Conservation (phyloP, 345 rosid species). For the Orychophragmus violaceus region DNA sequence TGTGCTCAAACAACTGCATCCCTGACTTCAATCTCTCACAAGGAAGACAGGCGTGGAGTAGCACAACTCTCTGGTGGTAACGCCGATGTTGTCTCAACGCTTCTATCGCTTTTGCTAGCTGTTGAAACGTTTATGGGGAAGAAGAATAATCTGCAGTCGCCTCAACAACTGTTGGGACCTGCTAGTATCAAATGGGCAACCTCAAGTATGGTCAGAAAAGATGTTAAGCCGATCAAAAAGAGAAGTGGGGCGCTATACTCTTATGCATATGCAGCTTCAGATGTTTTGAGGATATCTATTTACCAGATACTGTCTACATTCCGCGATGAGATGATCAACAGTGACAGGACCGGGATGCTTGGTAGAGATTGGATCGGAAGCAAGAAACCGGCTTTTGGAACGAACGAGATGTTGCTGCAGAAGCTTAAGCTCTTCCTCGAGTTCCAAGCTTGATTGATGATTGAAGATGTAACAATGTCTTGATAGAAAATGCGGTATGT, state of each 20-base stretch:
- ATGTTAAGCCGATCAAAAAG: constrained; percentile 43
- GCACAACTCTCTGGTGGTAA: constrained; percentile 93
- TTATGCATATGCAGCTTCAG: constrained; percentile 66
- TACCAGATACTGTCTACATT: constrained; percentile 64
- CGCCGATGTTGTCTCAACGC: constrained; percentile 61
- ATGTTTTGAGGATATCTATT: constrained; percentile 66
- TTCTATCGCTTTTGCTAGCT: constrained; percentile 69
- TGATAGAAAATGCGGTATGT: not conserved
- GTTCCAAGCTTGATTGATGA: constrained; percentile 41
- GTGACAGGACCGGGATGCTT: constrained; percentile 57
- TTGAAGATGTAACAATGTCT: not conserved
- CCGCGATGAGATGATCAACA: constrained; percentile 63
- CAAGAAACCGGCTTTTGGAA: constrained; percentile 57
- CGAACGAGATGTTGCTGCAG: constrained; percentile 56
- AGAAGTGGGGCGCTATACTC: constrained; percentile 45
- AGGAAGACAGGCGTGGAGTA: constrained; percentile 84
- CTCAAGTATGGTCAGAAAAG: constrained; percentile 51
- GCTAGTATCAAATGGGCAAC: constrained; percentile 67
- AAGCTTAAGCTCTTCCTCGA: constrained; percentile 73
- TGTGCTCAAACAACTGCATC: constrained; percentile 61
- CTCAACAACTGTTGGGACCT: constrained; percentile 59
- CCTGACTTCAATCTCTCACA: constrained; percentile 64
- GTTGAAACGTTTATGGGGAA: constrained; percentile 83
- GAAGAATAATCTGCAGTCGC: constrained; percentile 61
- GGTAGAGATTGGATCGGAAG: constrained; percentile 71